Base-by-base conservation (phyloP, 352 stramenopile genomes). In the Globisporangium rhizosaccharum region DNA sequence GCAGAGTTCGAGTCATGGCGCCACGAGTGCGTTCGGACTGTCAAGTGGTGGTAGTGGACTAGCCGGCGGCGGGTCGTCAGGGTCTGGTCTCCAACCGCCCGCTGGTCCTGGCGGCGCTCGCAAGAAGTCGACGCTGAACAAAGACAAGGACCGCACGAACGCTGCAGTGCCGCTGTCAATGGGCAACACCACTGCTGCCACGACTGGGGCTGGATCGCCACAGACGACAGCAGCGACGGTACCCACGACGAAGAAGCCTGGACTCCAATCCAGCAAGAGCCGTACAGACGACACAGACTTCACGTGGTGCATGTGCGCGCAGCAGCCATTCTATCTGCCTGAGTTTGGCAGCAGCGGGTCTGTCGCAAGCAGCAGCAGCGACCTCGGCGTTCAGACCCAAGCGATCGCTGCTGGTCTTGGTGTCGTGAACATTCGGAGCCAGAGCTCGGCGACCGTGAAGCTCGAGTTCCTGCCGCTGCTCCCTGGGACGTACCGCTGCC, bases 391-490 rank as follows among this genome's bases (percentile, higher is more conserved):
- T 26, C 61, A 42, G 51, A 46, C 4, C 58, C 65, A 53, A 54
- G 25, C 14, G 36, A 42, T 53, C 36, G 69, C 17, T 41, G 45
- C 17, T 47, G 39, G 23, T 47, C 67, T 54, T 45, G 67, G 67
- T 3, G 49, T 79, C 9, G 54, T 82, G 9, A 66, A 52, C 1
- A 85, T 92, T 25, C 70, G 74, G 3, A 87, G 75, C 36, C 79
- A 85, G 39, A 64, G 61, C 8, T 82, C 76, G 2, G 64, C 72
- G 1, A 89, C 73, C 0, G 57, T 98, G 7, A 91, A 84, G 26
- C 56, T 98, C 8, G 79, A 97, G 55, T 92, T 98, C 25, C 59
- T 98, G 2, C 83, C 93, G 0, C 80, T 98, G 8, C 42, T 85
- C 6, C 86, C 90, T 11, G 94, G 94, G 0, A 79, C 75, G 33